phyloP scores from a whole-genome alignment of 2,329 filamentous ascomycete genomes.

The Capronia epimyces region DNA sequence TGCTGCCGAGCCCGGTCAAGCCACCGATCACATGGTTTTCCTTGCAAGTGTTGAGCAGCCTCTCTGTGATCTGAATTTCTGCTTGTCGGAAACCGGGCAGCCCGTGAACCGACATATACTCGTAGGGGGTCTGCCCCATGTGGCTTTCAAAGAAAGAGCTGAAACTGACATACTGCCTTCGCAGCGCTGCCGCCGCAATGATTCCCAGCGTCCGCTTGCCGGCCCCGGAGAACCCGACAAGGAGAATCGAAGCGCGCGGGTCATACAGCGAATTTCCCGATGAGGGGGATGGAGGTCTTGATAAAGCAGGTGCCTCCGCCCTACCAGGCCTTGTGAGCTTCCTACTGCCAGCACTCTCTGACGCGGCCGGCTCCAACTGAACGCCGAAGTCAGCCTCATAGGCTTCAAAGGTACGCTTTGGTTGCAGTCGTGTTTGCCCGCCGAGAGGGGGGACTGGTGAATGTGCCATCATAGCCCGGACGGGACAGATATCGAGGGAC shows the following conservation, averaged over 20 bases:
- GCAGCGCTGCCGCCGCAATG: slow-evolving; percentile 66
- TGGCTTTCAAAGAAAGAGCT: slow-evolving; percentile 62
- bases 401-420: too few relatives aligned
- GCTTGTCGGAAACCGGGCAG: slow-evolving; percentile 55
- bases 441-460: too few relatives aligned
- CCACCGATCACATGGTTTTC: slow-evolving; percentile 65
- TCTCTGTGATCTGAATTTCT: slow-evolving; percentile 58
- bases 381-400: too few relatives aligned
- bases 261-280: slow-evolving; percentile 41
- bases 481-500: too few relatives aligned
- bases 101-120: slow-evolving; percentile 60
- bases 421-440: too few relatives aligned
- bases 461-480: too few relatives aligned
- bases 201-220: slow-evolving; percentile 72
- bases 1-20: slow-evolving; percentile 54
- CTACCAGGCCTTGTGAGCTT: not conserved
- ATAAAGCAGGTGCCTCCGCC: not conserved
- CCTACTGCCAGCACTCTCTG: not conserved
- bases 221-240: slow-evolving; percentile 67
- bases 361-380: too few relatives aligned
- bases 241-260: slow-evolving; percentile 62
- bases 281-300: not conserved
- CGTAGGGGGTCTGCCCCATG: slow-evolving; percentile 45
- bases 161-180: slow-evolving; percentile 62
- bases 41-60: slow-evolving; percentile 54